Evolutionary conservation across 306 rosid genomes (phyloP).

Genomic region (Lithocarpus polystachyus): DNA sequence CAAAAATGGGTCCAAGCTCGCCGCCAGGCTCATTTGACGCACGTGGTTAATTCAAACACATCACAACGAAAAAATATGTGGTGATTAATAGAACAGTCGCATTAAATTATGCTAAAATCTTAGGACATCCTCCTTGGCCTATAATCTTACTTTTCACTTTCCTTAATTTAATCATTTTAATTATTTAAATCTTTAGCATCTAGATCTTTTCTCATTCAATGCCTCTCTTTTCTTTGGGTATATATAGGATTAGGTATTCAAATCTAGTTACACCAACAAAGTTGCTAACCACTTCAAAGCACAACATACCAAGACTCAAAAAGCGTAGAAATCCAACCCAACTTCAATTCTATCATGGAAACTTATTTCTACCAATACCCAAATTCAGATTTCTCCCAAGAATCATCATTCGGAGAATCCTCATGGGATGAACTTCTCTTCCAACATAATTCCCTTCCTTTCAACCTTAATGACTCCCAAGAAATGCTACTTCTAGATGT

Average conservation of each 20-base stretch:
- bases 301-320: not conserved
- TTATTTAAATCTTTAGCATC: not conserved
- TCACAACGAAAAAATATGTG: not conserved
- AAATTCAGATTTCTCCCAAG: constrained; percentile 20
- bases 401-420: constrained; percentile 16
- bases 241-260: constrained; percentile 15
- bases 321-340: not conserved
- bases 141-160: constrained; percentile 1
- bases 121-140: constrained; percentile 24
- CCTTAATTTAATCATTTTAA: not conserved
- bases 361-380: constrained; percentile 11
- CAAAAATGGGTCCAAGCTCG: constrained; percentile 21
- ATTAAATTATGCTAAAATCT: not conserved
- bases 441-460: constrained; percentile 8
- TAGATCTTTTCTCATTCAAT: not conserved
- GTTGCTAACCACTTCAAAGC: not conserved
- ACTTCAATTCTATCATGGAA: constrained; percentile 15
- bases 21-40: constrained; percentile 39
- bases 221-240: constrained; percentile 16
- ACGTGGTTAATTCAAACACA: constrained; percentile 17
- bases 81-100: not conserved
- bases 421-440: constrained; percentile 23
- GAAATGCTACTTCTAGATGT: constrained; percentile 17
- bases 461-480: constrained; percentile 5
- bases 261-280: not conserved